Evolutionary conservation across 495 filamentous ascomycete species (phyloP).

Genomic region (Schizothecium vesticola): DNA sequence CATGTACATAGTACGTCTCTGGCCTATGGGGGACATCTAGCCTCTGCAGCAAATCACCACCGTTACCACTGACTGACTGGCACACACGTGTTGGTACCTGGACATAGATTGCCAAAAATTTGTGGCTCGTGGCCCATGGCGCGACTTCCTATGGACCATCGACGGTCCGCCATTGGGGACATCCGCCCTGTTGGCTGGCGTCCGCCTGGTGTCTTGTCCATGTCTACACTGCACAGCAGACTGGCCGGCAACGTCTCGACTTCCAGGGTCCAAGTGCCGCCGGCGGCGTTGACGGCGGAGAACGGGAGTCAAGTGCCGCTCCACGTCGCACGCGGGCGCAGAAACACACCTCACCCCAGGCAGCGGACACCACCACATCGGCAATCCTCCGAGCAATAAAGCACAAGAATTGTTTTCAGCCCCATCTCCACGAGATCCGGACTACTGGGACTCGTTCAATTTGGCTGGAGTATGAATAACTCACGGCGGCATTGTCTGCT

Average conservation of each 20-base stretch:
- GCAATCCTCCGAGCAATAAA: not conserved
- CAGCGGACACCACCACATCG: not conserved
- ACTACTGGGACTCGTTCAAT: not conserved
- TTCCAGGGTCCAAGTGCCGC: constrained; percentile 13
- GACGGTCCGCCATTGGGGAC: constrained; percentile 26
- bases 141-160: not conserved
- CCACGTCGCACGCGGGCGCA: constrained; percentile 12
- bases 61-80: not conserved
- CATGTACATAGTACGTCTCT: not conserved
- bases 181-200: no score
- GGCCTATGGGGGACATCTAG: not conserved
- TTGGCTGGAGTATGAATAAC: not conserved
- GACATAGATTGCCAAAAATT: constrained; percentile 18
- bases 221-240: not conserved
- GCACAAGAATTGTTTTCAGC: not conserved
- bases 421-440: not conserved
- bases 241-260: not conserved
- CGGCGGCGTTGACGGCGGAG: constrained; percentile 15
- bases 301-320: constrained; percentile 21
- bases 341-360: constrained; percentile 6
- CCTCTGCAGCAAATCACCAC: not conserved
- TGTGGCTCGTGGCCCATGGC: constrained; percentile 1
- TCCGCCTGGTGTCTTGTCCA: not conserved
- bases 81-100: constrained; percentile 16
- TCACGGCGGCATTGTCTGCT: not conserved